phyloP scores from a whole-genome alignment of 208 protist species.

The Leptomonas pyrrhocoris region DNA sequence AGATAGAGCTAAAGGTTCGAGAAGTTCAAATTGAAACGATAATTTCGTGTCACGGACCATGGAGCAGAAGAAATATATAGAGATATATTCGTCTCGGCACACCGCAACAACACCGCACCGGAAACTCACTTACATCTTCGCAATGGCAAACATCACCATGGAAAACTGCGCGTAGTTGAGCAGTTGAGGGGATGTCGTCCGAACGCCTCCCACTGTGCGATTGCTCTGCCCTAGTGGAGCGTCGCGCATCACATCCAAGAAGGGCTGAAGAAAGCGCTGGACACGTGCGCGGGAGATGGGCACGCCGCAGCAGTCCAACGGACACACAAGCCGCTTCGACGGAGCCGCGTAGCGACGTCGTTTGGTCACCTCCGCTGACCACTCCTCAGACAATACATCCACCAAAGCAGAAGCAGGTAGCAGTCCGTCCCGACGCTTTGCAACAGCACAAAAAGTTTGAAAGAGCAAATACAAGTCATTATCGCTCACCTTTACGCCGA shows the following conservation, averaged over 20 bases:
- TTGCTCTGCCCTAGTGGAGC: not conserved
- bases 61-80: too few relatives aligned
- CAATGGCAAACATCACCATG: conserved; percentile 84
- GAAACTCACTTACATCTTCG: conserved; percentile 45
- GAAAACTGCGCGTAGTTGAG: conserved; percentile 89
- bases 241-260: conserved; percentile 32
- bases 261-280: conserved; percentile 32
- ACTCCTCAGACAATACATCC: conserved; percentile 33
- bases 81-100: too few relatives aligned
- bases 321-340: conserved; percentile 26
- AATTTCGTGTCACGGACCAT: too few relatives aligned
- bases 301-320: conserved; percentile 81
- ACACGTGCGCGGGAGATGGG: conserved; percentile 41
- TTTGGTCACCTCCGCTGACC: conserved; percentile 37
- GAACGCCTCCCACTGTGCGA: too few relatives aligned
- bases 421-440: conserved; percentile 5
- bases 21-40: too few relatives aligned
- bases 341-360: conserved; percentile 22
- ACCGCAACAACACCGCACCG: too few relatives aligned
- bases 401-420: conserved; percentile 26
- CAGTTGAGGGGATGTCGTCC: conserved; percentile 18
- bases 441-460: conserved; percentile 19
- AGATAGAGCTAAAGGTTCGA: not conserved
- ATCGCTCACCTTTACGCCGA: conserved; percentile 20
- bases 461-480: conserved; percentile 23